A percentile compares a stretch with the other conserved stretches of the same genome.
Conservation (phyloP, 495 filamentous ascomycete genomes). For the Venustampulla echinocandica region DNA sequence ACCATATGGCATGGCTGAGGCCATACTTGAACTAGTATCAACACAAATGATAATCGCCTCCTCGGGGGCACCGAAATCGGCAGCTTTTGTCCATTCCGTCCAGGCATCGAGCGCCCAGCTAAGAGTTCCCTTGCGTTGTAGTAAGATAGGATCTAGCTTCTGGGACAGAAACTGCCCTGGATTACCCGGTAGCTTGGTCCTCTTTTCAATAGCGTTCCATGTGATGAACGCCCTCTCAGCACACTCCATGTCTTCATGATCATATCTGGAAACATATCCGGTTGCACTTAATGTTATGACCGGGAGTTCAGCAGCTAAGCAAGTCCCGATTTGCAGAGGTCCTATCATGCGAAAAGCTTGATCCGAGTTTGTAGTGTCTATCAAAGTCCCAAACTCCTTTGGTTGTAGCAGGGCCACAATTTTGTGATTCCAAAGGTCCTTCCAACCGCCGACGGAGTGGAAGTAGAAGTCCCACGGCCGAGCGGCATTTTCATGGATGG, state of each 20-base stretch:
- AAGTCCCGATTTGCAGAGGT: slow-evolving; percentile 10
- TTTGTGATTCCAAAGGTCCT: slow-evolving; percentile 5
- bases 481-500: neutral
- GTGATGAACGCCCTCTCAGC: slow-evolving; percentile 11
- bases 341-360: slow-evolving; percentile 11
- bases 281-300: slow-evolving; percentile 14
- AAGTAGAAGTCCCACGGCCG: slow-evolving; percentile 11
- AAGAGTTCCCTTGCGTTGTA: slow-evolving; percentile 2
- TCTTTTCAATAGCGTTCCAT: slow-evolving; percentile 4
- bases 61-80: slow-evolving; percentile 9
- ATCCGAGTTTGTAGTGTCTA: slow-evolving; percentile 11
- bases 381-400: slow-evolving; percentile 7
- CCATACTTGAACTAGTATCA: slow-evolving; percentile 16
- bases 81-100: slow-evolving; percentile 9
- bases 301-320: slow-evolving; percentile 12
- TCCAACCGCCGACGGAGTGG: slow-evolving; percentile 1
- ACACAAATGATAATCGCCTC: slow-evolving; percentile 20
- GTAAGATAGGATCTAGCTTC: slow-evolving; percentile 11
- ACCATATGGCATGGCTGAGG: neutral
- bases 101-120: slow-evolving; percentile 19
- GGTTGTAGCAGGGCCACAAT: neutral
- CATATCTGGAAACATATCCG: slow-evolving; percentile 17
- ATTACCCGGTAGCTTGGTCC: slow-evolving; percentile 8
- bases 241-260: slow-evolving; percentile 10
- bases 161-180: slow-evolving; percentile 11